Evolutionary conservation across 495 filamentous ascomycete species (phyloP).

Genomic region (Aspergillus indologenus): DNA sequence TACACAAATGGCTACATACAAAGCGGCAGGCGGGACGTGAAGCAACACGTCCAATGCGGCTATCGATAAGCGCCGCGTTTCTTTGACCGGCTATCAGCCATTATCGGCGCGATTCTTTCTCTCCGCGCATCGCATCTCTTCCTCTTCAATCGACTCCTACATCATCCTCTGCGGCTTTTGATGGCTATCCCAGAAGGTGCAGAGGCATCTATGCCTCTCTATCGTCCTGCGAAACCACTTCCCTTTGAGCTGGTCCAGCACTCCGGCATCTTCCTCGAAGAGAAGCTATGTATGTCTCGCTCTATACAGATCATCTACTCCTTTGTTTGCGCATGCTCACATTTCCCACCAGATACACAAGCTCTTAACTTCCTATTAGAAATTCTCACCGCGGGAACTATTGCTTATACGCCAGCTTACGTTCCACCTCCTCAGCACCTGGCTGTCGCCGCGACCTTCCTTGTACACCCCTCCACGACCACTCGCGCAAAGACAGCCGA

Average conservation of each 20-base stretch:
- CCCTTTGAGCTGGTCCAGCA: constrained; percentile 63
- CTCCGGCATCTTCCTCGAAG: constrained; percentile 71
- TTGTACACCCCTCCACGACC: constrained; percentile 69
- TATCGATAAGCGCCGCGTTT: constrained; percentile 17
- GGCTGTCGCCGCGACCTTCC: constrained; percentile 63
- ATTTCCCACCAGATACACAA: constrained; percentile 53
- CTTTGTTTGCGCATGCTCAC: background rate
- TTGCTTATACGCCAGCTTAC: constrained; percentile 41
- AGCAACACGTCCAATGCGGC: background rate
- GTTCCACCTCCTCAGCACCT: constrained; percentile 57
- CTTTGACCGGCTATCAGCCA: background rate
- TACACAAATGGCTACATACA: no score
- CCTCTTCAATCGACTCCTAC: background rate
- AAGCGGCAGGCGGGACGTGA: background rate
- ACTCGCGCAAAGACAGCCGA: constrained; percentile 54
- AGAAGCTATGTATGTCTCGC: constrained; percentile 59
- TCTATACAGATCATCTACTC: constrained; percentile 16
- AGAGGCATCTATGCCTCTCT: constrained; percentile 27
- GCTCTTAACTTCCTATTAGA: constrained; percentile 66
- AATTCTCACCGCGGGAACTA: constrained; percentile 57
- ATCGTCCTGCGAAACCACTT: constrained; percentile 51
- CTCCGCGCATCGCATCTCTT: background rate
- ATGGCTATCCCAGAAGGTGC: constrained; percentile 22
- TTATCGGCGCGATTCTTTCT: background rate
- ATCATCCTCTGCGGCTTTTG: background rate